phyloP scores from a whole-genome alignment of 23 red algal species.

The Pyropia yezoensis region DNA sequence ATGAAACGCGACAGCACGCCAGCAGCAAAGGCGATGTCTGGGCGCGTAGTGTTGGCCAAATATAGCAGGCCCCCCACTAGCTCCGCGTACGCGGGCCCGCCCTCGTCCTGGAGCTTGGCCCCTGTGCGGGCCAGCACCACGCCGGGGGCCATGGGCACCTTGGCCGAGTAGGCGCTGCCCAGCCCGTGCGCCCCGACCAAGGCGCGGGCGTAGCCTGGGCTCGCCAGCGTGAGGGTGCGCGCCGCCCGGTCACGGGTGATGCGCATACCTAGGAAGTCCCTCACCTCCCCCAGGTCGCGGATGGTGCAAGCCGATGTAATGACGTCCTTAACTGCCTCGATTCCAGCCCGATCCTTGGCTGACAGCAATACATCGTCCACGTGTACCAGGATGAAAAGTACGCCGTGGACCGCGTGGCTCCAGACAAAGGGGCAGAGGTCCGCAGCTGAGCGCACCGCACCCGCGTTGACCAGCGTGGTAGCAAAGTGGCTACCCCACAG shows the following conservation, averaged over 20 bases:
- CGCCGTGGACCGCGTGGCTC: neutral
- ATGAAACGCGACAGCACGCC: constrained; percentile 20
- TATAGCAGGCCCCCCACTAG: constrained; percentile 24
- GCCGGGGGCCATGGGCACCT: constrained; percentile 4
- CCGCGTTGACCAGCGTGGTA: no score
- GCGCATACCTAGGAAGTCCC: neutral
- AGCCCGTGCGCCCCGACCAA: neutral
- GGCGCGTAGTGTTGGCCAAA: constrained; percentile 15
- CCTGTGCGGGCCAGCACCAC: no score
- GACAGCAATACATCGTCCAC: neutral
- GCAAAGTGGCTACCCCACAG: no score
- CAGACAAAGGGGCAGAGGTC: constrained; percentile 4
- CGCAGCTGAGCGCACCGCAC: no score
- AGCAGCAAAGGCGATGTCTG: constrained; percentile 29
- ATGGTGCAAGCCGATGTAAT: neutral
- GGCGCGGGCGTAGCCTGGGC: neutral
- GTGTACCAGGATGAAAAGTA: neutral
- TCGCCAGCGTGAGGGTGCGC: neutral
- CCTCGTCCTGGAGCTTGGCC: no score
- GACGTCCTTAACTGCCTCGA: neutral
- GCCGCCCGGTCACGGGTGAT: neutral
- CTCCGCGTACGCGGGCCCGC: constrained; percentile 2
- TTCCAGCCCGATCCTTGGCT: neutral
- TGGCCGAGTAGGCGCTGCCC: neutral
- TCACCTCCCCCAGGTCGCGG: neutral